A percentile compares a stretch with the other conserved stretches of the same genome.
Conservation (phyloP, 768 basidiomycete species). For the Pleurotus citrinopileatus region DNA sequence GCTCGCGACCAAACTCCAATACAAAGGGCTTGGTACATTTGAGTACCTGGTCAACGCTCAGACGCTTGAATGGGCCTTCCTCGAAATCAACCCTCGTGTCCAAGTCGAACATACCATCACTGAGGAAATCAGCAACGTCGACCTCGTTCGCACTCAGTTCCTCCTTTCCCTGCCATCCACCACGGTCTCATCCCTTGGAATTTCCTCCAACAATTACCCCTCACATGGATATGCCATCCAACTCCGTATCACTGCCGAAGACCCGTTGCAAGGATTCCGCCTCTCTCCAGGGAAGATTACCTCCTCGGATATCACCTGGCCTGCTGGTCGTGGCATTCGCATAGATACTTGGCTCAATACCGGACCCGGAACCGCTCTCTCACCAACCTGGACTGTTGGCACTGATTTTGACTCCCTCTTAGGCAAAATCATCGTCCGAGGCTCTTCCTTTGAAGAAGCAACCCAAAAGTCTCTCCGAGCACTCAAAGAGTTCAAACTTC, state of each 20-base stretch:
- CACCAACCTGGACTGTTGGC: slow-evolving; percentile 30
- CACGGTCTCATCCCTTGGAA: slow-evolving; percentile 66
- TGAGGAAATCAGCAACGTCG: slow-evolving; percentile 87
- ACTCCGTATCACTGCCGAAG: slow-evolving; percentile 88
- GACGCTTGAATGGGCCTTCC: slow-evolving; percentile 78
- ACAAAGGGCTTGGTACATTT: slow-evolving; percentile 85
- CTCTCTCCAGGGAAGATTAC: slow-evolving; percentile 85
- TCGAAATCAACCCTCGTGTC: slow-evolving; percentile 89
- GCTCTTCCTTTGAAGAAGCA: slow-evolving; percentile 79
- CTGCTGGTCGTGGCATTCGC: slow-evolving; percentile 84
- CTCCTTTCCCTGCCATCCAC: slow-evolving; percentile 75
- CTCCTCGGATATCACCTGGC: slow-evolving; percentile 63
- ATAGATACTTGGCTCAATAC: slow-evolving; percentile 82
- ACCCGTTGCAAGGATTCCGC: slow-evolving; percentile 70
- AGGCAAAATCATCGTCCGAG: slow-evolving; percentile 81
- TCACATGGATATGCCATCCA: slow-evolving; percentile 81
- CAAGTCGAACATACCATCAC: slow-evolving; percentile 95
- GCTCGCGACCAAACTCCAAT: slow-evolving; percentile 71
- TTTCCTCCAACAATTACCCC: slow-evolving; percentile 64
- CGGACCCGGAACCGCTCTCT: slow-evolving; percentile 52
- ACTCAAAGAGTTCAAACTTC: slow-evolving; percentile 76
- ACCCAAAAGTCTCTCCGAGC: slow-evolving; percentile 82
- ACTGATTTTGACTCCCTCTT: slow-evolving; percentile 88
- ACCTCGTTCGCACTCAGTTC: slow-evolving; percentile 87
- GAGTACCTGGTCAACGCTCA: slow-evolving; percentile 82